Evolutionary conservation across 2,329 filamentous ascomycete genomes (phyloP).

Genomic region (Scorias spongiosa): DNA sequence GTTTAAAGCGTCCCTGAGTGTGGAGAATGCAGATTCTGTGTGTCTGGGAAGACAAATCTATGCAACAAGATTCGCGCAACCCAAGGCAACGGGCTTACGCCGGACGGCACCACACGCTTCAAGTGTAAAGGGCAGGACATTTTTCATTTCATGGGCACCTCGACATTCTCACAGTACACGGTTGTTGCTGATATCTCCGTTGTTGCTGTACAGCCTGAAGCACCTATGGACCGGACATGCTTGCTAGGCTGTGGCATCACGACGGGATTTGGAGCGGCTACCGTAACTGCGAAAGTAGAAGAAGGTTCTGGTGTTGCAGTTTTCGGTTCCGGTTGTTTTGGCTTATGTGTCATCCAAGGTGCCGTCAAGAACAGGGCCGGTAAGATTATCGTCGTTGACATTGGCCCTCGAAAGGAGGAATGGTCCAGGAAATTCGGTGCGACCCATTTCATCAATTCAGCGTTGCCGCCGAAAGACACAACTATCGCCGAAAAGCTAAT

Average conservation of each 20-base stretch:
- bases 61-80: constrained; percentile 98
- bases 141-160: constrained; percentile 98
- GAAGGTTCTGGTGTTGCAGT: constrained; percentile 78
- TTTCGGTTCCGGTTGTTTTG: constrained; percentile 92
- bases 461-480: constrained; percentile 46
- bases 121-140: constrained; percentile 87
- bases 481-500: constrained; percentile 83
- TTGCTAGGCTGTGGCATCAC: constrained; percentile 96
- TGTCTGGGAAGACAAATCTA: constrained; percentile 96
- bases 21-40: constrained; percentile 98
- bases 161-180: constrained; percentile 97
- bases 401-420: constrained; percentile 80
- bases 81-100: constrained; percentile 92
- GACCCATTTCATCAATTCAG: constrained; percentile 92
- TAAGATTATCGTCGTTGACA: constrained; percentile 62
- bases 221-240: constrained; percentile 91
- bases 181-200: constrained; percentile 98
- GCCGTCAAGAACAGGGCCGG: constrained; percentile 68
- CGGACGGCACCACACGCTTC: constrained; percentile 90
- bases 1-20: constrained; percentile 75
- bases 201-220: constrained; percentile 77
- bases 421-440: constrained; percentile 92
- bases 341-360: constrained; percentile 87
- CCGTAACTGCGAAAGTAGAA: constrained; percentile 76
- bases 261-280: constrained; percentile 89